Base-by-base conservation (phyloP, 2,329 filamentous ascomycete genomes). In the Fusarium avenaceum region DNA sequence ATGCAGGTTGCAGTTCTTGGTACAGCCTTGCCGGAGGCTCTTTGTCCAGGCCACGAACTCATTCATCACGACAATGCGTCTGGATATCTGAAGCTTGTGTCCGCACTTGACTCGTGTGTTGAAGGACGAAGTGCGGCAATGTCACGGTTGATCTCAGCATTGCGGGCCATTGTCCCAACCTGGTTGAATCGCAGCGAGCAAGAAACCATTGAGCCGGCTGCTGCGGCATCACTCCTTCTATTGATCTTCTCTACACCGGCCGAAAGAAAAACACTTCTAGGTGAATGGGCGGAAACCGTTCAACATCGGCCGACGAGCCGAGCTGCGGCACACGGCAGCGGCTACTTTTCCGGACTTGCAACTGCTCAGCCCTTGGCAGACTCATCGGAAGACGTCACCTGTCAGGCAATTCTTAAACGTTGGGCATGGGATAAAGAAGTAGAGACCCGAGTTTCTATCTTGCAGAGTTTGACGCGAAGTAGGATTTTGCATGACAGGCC, bases 331-430 rank as follows among this genome's bases (percentile, higher is more conserved):
- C 80, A 82, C 28, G 84, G 81, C 1, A 78, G 80, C 22, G 86
- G 85, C 3, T 85, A 85, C 72, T 85, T 89, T 61, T 83, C 83
- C 51, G 85, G 85, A 4, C 75, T 89, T 32, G 80, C 83, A 26
- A 80, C 83, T 68, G 81, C 85, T 1, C 84, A 86, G 58, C 80
- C 83, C 3, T 64, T 87, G 71, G 43, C 71, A 47, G 39, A 73
- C 30, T 48, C 67, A 17, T 63, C 57, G 20, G 63, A 62, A 20
- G 76, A 77, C 7, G 62, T 81, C 7, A 81, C 83, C n/a, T 80
- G 79, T 55, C 70, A 79, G 10, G 81, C 84, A 4, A 76, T 90
- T 14, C 71, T 82, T 17, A 76, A 81, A 46, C 81, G 87, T n/a
- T 90, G 88, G 88, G 71, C 73, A 2, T 77, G 75, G 15, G 85